Evolutionary conservation across 306 rosid genomes (phyloP).

Genomic region (Sphenostylis stenocarpa): DNA sequence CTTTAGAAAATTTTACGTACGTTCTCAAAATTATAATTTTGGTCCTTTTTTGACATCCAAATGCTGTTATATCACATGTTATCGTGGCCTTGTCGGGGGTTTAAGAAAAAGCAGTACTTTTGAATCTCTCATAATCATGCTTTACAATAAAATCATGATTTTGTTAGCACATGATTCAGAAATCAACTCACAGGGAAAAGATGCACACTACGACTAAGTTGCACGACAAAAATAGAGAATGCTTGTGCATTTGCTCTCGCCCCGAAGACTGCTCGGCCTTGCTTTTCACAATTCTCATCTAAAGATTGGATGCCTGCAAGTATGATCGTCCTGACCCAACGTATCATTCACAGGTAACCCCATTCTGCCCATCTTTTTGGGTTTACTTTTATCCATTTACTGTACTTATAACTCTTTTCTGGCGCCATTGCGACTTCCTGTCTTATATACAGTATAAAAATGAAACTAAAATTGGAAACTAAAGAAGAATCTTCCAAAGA

Average conservation of each 20-base stretch:
- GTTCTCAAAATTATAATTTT: background rate
- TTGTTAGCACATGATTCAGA: constrained; percentile 20
- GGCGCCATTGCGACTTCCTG: constrained; percentile 37
- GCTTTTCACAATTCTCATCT: constrained; percentile 1
- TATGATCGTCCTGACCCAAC: background rate
- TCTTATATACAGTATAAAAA: constrained; percentile 52
- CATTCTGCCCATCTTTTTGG: constrained; percentile 24
- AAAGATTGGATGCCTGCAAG: constrained; percentile 4
- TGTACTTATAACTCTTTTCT: constrained; percentile 31
- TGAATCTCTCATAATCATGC: constrained; percentile 7
- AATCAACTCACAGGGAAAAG: constrained; percentile 22
- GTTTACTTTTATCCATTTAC: constrained; percentile 31
- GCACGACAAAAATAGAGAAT: constrained; percentile 32
- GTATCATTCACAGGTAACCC: constrained; percentile 18
- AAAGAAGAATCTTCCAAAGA: constrained; percentile 47
- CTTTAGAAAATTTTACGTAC: background rate
- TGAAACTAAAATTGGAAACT: constrained; percentile 64
- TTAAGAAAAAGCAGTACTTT: background rate
- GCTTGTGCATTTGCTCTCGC: constrained; percentile 32
- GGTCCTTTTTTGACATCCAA: background rate
- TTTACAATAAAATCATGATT: constrained; percentile 43
- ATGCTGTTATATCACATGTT: constrained; percentile 2
- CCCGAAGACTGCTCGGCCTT: constrained; percentile 2
- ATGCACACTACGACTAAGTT: background rate
- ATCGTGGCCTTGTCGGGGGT: constrained; percentile 45